These are phyloP conservation scores for Picochlorum sp. DNA, from an alignment of 139 green algal genomes.

Conservation along the genomic window DNA sequence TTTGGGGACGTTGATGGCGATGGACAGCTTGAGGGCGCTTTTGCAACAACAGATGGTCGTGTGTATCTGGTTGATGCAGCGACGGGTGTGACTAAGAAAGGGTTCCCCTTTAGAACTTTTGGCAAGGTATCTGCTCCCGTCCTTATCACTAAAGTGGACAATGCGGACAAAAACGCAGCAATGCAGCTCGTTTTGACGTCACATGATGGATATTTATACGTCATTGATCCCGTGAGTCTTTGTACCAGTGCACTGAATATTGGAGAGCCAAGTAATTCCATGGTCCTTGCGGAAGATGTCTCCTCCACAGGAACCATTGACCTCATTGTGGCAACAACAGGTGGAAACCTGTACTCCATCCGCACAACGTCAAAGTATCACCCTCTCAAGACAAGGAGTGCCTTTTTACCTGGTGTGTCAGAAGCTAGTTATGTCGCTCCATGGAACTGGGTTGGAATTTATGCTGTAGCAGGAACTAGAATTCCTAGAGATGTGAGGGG, in stretches of 20 bases:
- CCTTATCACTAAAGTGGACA: constrained; percentile 42
- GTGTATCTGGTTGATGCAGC: constrained; percentile 67
- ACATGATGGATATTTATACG: constrained; percentile 56
- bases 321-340: constrained; percentile 83
- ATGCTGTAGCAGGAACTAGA: constrained; percentile 40
- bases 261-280: constrained; percentile 78
- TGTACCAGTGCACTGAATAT: constrained; percentile 87
- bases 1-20: constrained; percentile 77
- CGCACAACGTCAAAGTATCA: constrained; percentile 62
- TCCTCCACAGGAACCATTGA: constrained; percentile 63
- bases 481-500: constrained; percentile 65
- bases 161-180: not conserved
- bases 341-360: constrained; percentile 83
- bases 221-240: constrained; percentile 1
- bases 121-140: constrained; percentile 39
- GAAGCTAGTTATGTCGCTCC: constrained; percentile 52
- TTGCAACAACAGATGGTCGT: constrained; percentile 59
- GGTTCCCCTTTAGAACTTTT: constrained; percentile 74
- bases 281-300: constrained; percentile 89
- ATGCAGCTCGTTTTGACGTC: constrained; percentile 76
- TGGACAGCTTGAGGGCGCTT: constrained; percentile 69
- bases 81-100: constrained; percentile 39
- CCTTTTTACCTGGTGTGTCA: constrained; percentile 45
- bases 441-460: constrained; percentile 60
- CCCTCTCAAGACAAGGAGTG: constrained; percentile 64